Percentiles rank a stretch among this genome's conserved stretches.
Conservation (phyloP, 2,329 filamentous ascomycete species). For the Fusarium concolor region DNA sequence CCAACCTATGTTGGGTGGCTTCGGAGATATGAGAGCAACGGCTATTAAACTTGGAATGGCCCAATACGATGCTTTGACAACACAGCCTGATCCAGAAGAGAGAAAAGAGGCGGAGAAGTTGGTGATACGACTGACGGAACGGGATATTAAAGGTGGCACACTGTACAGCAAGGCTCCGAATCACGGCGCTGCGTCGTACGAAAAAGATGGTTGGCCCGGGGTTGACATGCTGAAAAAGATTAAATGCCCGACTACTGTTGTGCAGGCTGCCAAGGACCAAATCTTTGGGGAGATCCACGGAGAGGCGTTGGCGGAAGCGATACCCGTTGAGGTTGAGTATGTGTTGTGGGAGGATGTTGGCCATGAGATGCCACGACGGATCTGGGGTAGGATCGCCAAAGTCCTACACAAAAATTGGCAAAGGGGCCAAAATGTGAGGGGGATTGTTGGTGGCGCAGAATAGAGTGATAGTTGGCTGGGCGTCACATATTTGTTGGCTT, state of each 20-base stretch:
- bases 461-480: neutral
- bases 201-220: constrained; percentile 41
- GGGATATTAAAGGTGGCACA: constrained; percentile 40
- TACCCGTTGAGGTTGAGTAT: constrained; percentile 36
- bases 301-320: constrained; percentile 41
- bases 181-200: constrained; percentile 41
- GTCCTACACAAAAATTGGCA: constrained; percentile 19
- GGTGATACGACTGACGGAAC: constrained; percentile 3
- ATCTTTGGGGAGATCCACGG: constrained; percentile 45
- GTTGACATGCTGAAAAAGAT: constrained; percentile 38
- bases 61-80: constrained; percentile 19
- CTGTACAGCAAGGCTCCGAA: constrained; percentile 45
- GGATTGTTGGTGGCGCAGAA: neutral
- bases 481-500: neutral
- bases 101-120: neutral
- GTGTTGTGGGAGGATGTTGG: constrained; percentile 41
- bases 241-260: constrained; percentile 45
- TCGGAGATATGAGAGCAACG: neutral
- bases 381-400: constrained; percentile 19
- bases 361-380: constrained; percentile 33
- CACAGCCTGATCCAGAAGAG: constrained; percentile 21
- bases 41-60: constrained; percentile 3
- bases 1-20: neutral
- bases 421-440: neutral
- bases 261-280: constrained; percentile 48